Evolutionary conservation across 495 filamentous ascomycete species (phyloP).

Genomic region (Friedmanniomyces simplex): DNA sequence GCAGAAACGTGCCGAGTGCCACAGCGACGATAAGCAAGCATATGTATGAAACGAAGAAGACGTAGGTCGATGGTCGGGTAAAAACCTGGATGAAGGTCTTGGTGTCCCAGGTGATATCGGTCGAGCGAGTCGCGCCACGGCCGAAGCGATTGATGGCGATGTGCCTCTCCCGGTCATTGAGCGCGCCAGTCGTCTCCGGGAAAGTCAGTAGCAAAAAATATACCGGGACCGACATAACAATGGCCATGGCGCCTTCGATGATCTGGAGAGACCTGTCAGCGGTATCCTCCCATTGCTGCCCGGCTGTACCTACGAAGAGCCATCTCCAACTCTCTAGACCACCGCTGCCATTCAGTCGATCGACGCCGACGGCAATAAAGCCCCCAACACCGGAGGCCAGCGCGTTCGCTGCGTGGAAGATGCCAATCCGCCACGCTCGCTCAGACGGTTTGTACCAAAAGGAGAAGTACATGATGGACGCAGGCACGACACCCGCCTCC

Average conservation of each 20-base stretch:
- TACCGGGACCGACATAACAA: neutral
- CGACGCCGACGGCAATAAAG: slow-evolving; percentile 5
- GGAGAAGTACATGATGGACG: slow-evolving; percentile 9
- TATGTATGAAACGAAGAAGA: neutral
- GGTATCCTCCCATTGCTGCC: neutral
- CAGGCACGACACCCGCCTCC: slow-evolving; percentile 4
- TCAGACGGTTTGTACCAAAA: slow-evolving; percentile 14
- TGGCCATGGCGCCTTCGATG: slow-evolving; percentile 7
- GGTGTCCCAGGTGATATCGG: slow-evolving; percentile 7
- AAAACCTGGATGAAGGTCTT: neutral
- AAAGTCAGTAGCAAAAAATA: slow-evolving; percentile 7
- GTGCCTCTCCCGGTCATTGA: slow-evolving; percentile 13
- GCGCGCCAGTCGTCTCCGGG: slow-evolving; percentile 2
- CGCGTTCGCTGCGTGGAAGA: slow-evolving; percentile 7
- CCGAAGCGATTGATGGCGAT: slow-evolving; percentile 15
- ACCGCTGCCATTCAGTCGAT: neutral
- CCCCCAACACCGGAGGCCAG: neutral
- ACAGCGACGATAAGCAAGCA: neutral
- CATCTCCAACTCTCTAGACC: slow-evolving; percentile 4
- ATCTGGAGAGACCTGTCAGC: neutral
- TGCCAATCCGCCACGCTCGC: slow-evolving; percentile 7
- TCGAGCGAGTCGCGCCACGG: slow-evolving; percentile 8
- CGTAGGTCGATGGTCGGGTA: neutral
- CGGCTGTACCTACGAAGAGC: neutral
- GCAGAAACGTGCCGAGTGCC: neutral